phyloP scores from a whole-genome alignment of 345 rosid species.

The Orychophragmus violaceus region DNA sequence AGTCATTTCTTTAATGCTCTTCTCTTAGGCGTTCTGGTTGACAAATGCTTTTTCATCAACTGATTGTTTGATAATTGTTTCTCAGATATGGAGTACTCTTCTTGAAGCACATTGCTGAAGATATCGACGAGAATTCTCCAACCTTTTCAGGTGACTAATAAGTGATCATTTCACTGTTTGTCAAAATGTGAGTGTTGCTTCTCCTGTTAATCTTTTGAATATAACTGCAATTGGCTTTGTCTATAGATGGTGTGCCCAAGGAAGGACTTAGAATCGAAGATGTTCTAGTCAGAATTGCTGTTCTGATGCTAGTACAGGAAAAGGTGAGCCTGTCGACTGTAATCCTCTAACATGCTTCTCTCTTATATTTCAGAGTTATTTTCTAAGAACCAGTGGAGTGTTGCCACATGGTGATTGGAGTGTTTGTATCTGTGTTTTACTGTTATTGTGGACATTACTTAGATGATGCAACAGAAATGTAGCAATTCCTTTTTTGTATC shows the following conservation, averaged over 20 bases:
- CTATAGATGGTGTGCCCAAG: constrained; percentile 94
- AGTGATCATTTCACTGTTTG: neutral
- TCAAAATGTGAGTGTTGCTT: constrained; percentile 2
- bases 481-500: neutral
- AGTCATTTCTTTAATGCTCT: constrained; percentile 18
- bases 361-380: neutral
- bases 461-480: neutral
- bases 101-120: constrained; percentile 68
- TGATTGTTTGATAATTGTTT: neutral
- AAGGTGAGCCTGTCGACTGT: constrained; percentile 56
- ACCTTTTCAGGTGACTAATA: constrained; percentile 63
- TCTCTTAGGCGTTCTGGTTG: too few species aligned
- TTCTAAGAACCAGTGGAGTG: constrained; percentile 6
- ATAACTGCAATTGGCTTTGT: constrained; percentile 14
- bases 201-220: constrained; percentile 1
- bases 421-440: neutral
- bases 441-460: constrained; percentile 8
- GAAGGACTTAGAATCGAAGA: constrained; percentile 95
- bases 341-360: neutral
- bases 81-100: constrained; percentile 72
- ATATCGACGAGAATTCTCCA: constrained; percentile 51
- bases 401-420: constrained; percentile 3
- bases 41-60: too few species aligned
- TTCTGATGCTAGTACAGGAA: constrained; percentile 57
- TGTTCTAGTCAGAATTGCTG: constrained; percentile 77